These are phyloP conservation scores for Amborella trichopoda DNA, from an alignment of 164 flowering plant genomes.

Conservation along the genomic window DNA sequence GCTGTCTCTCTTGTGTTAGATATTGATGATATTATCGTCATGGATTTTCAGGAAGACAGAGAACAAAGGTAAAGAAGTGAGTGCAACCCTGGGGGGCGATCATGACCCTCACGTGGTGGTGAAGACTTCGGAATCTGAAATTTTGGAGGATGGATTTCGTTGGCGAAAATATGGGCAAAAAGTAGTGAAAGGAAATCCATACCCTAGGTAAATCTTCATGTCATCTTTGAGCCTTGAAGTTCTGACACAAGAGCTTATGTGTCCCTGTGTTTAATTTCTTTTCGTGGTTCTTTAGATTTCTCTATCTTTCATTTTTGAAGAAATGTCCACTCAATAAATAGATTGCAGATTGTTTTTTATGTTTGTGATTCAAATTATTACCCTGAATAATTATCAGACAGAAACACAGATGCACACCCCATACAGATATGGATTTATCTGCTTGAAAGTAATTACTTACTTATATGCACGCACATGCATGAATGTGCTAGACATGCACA, in stretches of 20 bases:
- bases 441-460: too few relatives aligned
- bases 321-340: neutral
- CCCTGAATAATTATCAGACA: neutral
- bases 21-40: neutral
- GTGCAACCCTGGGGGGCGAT: conserved; percentile 19
- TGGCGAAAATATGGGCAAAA: conserved; percentile 99
- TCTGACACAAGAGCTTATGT: neutral
- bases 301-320: neutral
- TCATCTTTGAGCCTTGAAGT: neutral
- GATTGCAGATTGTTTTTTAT: neutral
- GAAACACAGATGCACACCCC: too few relatives aligned
- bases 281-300: neutral
- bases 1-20: neutral
- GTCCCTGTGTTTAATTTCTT: too few relatives aligned
- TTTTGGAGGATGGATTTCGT: conserved; percentile 70
- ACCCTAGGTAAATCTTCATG: conserved; percentile 52
- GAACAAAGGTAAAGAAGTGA: conserved; percentile 28
- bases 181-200: conserved; percentile 86
- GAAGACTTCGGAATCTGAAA: conserved; percentile 50
- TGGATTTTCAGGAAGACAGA: conserved; percentile 35
- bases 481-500: too few relatives aligned
- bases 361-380: neutral
- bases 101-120: conserved; percentile 29
- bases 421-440: too few relatives aligned
- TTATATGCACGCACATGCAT: too few relatives aligned